Evolutionary conservation across 176 grass and related monocot genomes (phyloP), one percentile per base, ranked within the genome.

Genomic region (Pontederia paniculata): DNA sequence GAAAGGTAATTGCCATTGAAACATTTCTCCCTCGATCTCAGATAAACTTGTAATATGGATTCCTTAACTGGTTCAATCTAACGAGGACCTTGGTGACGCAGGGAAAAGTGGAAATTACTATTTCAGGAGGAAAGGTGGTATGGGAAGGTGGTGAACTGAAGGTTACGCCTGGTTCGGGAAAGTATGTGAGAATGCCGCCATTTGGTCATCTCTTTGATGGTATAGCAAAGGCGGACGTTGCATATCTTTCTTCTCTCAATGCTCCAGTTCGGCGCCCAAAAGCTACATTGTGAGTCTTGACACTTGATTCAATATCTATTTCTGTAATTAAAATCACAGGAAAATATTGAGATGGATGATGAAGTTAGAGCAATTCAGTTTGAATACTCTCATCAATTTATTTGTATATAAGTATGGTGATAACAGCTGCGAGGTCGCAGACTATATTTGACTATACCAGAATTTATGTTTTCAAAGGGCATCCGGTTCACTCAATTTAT

Each of bases 71-170:
- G 42, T 61, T 10, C 37, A 19, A 0, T 43, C 12, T 44, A 43
- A 9, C 8, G 4, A 9, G 42, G 42, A 11, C 9, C 37, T 61
- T 19, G 58, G 44, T 63, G 23, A 3, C 76, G 13, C 74, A 98
- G 86, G 93, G 93, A 74, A 79, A 84, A 79, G 86, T 98, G 23
- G 93, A 98, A 65, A 55, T 84, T 11, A 98, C 86, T 5, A 84
- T 98, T 69, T 98, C 86, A 62, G 73, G 80, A 59, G 93, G 86
- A 0, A 82, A 42, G 65, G 77, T 98, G 42, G 86, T 98, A 23
- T 98, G 83, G 83, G 83, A 98, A 52, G 78, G 91, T 52, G 80
- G 74, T 1, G 64, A 63, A 28, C 72, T 91, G 60, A 79, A 84
- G 44, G 53, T 84, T 68, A 21, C 70, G 43, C 80, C 86, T 25